Percentiles rank a stretch among this genome's conserved stretches.
These are phyloP conservation scores for Echites panduratus DNA, from an alignment of 257 asterid genomes.

Conservation along the genomic window DNA sequence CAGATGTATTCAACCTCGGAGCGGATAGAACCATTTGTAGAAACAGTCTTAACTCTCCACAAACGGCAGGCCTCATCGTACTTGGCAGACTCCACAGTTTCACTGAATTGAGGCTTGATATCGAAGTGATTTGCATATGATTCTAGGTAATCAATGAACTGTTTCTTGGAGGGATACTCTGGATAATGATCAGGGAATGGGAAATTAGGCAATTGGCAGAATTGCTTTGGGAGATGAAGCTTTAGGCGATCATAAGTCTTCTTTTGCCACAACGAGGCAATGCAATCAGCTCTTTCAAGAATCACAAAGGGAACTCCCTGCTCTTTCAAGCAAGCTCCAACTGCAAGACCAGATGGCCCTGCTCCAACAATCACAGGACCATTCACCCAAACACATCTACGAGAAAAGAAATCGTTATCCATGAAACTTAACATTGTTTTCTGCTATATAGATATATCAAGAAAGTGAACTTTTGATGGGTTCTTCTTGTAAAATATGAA, in stretches of 20 bases:
- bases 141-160: constrained; percentile 68
- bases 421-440: constrained; percentile 47
- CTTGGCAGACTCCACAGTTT: constrained; percentile 64
- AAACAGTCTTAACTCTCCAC: constrained; percentile 62
- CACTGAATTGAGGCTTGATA: constrained; percentile 62
- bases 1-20: constrained; percentile 73
- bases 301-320: constrained; percentile 67
- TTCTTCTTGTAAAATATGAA: background rate
- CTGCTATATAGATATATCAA: background rate
- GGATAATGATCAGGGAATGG: constrained; percentile 86
- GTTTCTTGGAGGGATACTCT: constrained; percentile 61
- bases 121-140: constrained; percentile 47
- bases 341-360: constrained; percentile 93
- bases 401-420: constrained; percentile 33
- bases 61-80: constrained; percentile 56
- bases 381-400: constrained; percentile 77
- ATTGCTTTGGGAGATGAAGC: constrained; percentile 76
- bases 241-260: constrained; percentile 73
- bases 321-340: constrained; percentile 70
- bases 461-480: background rate
- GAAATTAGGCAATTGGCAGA: constrained; percentile 63
- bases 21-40: constrained; percentile 12
- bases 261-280: constrained; percentile 91
- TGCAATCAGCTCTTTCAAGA: constrained; percentile 71
- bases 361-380: constrained; percentile 89